Evolutionary conservation across 2,329 filamentous ascomycete genomes (phyloP), one percentile per base, ranked within the genome.

Genomic region (Bimuria novae-zelandiae): DNA sequence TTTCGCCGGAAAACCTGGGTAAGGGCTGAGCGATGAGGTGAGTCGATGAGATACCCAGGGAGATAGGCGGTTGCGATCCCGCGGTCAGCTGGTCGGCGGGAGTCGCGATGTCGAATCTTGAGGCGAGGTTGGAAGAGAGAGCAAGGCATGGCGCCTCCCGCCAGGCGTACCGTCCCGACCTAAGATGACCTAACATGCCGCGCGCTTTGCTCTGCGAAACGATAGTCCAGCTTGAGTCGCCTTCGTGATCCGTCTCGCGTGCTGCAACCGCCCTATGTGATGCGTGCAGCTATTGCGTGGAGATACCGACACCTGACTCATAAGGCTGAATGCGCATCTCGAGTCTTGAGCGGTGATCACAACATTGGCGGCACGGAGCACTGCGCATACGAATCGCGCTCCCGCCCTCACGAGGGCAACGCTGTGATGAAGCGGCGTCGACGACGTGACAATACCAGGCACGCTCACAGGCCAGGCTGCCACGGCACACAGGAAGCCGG

Each of bases 261-360:
- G 23, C 42, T 54, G 45, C 37, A 41, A 51, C 29, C 32, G 10
- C 36, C 19, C 11, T 7, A n/a, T 40, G 35, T 23, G 33, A 40
- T 17, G 33, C 35, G 33, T 35, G n/a, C 12, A 27, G 25, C 25
- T 10, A 27, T 27, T 27, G 25, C 25, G 25, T 27, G 25, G 16
- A 52, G 27, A 22, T n/a, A 30, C 36, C 52, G 29, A 21, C 21
- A 33, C 56, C 59, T 64, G 60, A 61, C 52, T 60, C 62, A 57
- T 68, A 72, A 69, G 69, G 69, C 69, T 72, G 69, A 67, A 59
- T 51, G 52, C 37, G 27, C 52, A 25, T 33, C 55, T 61, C 59
- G 56, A 64, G 56, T 63, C 57, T 61, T 60, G 61, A 60, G 44
- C 57, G 50, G 47, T 49, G 57, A 61, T 60, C 52, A 52, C 54